These are phyloP conservation scores for Daldinia decipiens DNA, from an alignment of 495 filamentous ascomycete genomes.

Conservation along the genomic window DNA sequence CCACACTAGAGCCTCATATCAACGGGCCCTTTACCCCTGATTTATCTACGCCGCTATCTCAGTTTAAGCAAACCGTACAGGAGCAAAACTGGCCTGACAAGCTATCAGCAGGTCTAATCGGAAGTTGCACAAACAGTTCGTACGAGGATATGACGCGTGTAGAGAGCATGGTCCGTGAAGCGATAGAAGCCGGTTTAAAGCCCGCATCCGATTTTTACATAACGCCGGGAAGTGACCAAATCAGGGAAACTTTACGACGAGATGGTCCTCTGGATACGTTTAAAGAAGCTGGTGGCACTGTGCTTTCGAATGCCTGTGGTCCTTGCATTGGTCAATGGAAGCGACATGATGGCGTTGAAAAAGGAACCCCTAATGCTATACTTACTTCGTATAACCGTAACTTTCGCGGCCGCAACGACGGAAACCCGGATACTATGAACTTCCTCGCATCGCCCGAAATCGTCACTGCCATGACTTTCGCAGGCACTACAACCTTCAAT, in stretches of 20 bases:
- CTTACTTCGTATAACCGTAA: constrained; percentile 98
- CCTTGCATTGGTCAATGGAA: constrained; percentile 98
- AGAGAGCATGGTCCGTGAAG: constrained; percentile 91
- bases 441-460: constrained; percentile 96
- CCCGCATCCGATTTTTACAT: constrained; percentile 93
- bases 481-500: constrained; percentile 94
- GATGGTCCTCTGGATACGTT: constrained; percentile 88
- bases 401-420: constrained; percentile 96
- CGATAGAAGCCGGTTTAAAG: constrained; percentile 83
- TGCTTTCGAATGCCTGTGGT: constrained; percentile 95
- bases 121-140: constrained; percentile 98
- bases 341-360: constrained; percentile 81
- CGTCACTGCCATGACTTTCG: constrained; percentile 94
- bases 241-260: constrained; percentile 88
- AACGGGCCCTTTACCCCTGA: constrained; percentile 98
- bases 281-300: constrained; percentile 83
- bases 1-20: constrained; percentile 91
- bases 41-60: constrained; percentile 87
- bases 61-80: constrained; percentile 83
- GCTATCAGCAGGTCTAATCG: constrained; percentile 92
- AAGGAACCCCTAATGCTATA: constrained; percentile 92
- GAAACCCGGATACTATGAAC: constrained; percentile 96
- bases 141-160: constrained; percentile 98
- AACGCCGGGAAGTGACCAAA: constrained; percentile 96
- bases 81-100: constrained; percentile 89